Conservation (phyloP, 2,329 filamentous ascomycete species). For the Pleoardoris graminearum region DNA sequence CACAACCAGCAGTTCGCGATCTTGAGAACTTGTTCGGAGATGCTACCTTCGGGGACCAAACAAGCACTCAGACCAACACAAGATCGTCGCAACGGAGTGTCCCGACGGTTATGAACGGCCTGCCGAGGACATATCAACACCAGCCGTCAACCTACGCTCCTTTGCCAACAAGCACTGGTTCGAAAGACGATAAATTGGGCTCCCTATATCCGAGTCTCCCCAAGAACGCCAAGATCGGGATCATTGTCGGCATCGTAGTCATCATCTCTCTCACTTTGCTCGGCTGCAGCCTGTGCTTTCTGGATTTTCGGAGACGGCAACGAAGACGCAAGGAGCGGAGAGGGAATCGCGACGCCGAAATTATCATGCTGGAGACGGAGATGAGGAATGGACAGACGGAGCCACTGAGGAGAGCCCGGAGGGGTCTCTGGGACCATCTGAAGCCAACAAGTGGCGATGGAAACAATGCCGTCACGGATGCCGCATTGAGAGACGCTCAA, state of each 20-base stretch:
- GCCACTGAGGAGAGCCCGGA: neutral
- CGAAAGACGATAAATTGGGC: neutral
- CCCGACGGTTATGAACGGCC: neutral
- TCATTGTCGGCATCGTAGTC: conserved; percentile 17
- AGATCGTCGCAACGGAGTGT: neutral
- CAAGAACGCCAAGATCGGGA: conserved; percentile 19
- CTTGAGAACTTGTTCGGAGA: conserved; percentile 6
- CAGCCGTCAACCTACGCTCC: neutral
- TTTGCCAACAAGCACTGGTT: neutral
- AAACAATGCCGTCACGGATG: neutral
- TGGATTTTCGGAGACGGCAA: conserved; percentile 14
- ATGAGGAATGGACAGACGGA: conserved; percentile 9
- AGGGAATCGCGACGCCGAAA: conserved; percentile 6
- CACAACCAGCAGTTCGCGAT: neutral
- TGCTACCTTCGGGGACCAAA: neutral
- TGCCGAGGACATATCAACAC: neutral
- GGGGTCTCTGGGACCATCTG: conserved; percentile 17
- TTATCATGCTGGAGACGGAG: conserved; percentile 12
- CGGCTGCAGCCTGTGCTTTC: conserved; percentile 13
- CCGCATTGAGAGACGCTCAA: neutral
- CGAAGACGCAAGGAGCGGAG: conserved; percentile 2
- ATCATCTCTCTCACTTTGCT: conserved; percentile 16
- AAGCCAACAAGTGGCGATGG: neutral
- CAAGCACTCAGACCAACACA: neutral
- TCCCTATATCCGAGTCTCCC: neutral